Evolutionary conservation across 257 asterid genomes (phyloP), one percentile per base, ranked within the genome.

Genomic region (Cinchona pubescens): DNA sequence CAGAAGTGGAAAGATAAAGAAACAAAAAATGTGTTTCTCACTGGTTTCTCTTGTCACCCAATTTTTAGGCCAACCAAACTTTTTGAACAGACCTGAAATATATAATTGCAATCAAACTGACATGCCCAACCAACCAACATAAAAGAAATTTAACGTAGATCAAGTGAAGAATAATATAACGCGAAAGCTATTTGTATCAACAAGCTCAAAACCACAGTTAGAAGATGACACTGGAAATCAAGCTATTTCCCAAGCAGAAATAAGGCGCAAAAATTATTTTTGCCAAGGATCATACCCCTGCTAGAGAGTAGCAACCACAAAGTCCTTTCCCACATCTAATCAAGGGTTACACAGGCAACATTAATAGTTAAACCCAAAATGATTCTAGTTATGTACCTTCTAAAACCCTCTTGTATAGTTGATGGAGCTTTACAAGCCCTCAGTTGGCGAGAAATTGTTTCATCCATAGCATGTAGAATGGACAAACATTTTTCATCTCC

Each of bases 401-500:
- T 73, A 82, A 29, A 78, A 75, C 84, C 81, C 86, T 87, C 82
- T 82, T n/a, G 88, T 85, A 83, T 91, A 29, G 92, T 82, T 27
- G 80, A 65, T 67, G 89, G 86, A 79, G 98, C 88, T 88, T 88
- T 95, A 87, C 93, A 88, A 81, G 97, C 99, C 79, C 94, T 92
- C 79, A 95, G 74, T 76, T 92, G 98, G 66, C 99, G 96, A 82
- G 92, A 87, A 84, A 95, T 83, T 64, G 90, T 92, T 86, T 92
- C 99, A 66, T 92, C 99, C 74, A 95, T 90, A 49, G 98, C 96
- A 79, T 95, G 94, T 74, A 95, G 81, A 80, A 92, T 78, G 64
- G 99, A 88, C 78, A 95, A 83, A 86, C 99, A 91, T 84, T 91
- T 95, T 66, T 95, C 99, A 87, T 95, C 99, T 56, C 97, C 98